A percentile compares a stretch with the other conserved stretches of the same genome.
phyloP scores from a whole-genome alignment of 495 filamentous ascomycete species.

The Hypoxylon crocopeplum region DNA sequence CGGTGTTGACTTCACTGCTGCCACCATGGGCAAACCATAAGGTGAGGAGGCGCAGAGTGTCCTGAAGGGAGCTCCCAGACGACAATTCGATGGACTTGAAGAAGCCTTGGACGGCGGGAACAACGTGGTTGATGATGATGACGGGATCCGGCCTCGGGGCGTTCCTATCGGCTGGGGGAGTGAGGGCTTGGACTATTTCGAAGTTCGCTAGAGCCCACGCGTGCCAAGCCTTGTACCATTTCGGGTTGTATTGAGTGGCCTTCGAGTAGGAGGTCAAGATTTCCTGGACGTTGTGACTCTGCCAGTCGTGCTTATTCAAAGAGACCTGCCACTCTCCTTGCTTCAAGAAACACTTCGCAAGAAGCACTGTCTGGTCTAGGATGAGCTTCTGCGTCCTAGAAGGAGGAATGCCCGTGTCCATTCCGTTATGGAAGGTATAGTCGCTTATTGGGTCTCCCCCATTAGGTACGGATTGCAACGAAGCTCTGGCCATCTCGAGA shows the following conservation, averaged over 20 bases:
- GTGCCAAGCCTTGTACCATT: slow-evolving; percentile 99
- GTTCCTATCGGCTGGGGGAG: slow-evolving; percentile 66
- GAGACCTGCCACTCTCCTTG: slow-evolving; percentile 94
- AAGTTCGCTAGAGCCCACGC: slow-evolving; percentile 99
- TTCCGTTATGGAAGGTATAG: slow-evolving; percentile 67
- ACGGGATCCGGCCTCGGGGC: slow-evolving; percentile 60
- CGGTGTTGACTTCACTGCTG: slow-evolving; percentile 81
- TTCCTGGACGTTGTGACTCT: slow-evolving; percentile 73
- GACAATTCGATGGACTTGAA: slow-evolving; percentile 94
- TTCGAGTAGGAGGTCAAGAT: slow-evolving; percentile 86
- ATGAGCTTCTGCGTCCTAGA: slow-evolving; percentile 54
- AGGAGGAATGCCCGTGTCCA: slow-evolving; percentile 51
- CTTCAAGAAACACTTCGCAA: slow-evolving; percentile 93
- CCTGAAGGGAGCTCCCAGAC: slow-evolving; percentile 88
- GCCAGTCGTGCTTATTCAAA: slow-evolving; percentile 85
- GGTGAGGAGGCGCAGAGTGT: slow-evolving; percentile 89
- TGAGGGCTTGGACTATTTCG: slow-evolving; percentile 87
- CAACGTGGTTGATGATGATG: slow-evolving; percentile 83
- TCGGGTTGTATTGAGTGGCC: slow-evolving; percentile 87
- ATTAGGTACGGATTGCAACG: slow-evolving; percentile 59
- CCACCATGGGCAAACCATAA: slow-evolving; percentile 96
- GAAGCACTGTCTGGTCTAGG: slow-evolving; percentile 72
- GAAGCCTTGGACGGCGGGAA: slow-evolving; percentile 93
- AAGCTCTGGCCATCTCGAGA: slow-evolving; percentile 61
- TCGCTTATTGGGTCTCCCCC: slow-evolving; percentile 55